Evolutionary conservation across 768 basidiomycete species (phyloP).

Genomic region (Grammothele lineata): DNA sequence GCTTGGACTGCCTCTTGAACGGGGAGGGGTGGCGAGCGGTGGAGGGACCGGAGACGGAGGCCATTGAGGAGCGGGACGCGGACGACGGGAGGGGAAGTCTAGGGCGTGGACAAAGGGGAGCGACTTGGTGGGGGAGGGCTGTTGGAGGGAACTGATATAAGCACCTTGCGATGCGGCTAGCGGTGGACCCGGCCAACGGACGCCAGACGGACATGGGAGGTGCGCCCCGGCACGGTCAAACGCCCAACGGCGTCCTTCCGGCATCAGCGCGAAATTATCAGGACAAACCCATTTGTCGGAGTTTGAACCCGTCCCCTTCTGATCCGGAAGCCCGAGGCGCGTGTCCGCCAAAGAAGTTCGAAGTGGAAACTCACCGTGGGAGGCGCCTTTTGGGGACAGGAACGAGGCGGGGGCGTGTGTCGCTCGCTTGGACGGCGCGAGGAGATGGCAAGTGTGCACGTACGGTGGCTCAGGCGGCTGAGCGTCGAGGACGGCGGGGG

Average conservation of each 20-base stretch:
- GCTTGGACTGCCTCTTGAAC: conserved; percentile 21
- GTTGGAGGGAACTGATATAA: conserved; percentile 15
- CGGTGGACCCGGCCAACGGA: too few species aligned
- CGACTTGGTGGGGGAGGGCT: conserved; percentile 7
- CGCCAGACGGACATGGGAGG: too few species aligned
- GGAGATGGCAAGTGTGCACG: background rate
- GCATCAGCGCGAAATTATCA: background rate
- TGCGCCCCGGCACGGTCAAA: too few species aligned
- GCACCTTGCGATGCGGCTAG: conserved; percentile 8
- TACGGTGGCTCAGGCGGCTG: background rate
- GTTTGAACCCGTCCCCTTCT: conserved; percentile 6
- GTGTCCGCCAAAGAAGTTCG: background rate
- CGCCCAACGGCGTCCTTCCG: too few species aligned
- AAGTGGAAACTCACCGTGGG: conserved; percentile 3
- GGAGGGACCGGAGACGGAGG: conserved; percentile 23
- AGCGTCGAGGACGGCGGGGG: background rate
- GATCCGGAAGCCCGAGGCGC: conserved; percentile 9
- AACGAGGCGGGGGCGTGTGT: conserved; percentile 9
- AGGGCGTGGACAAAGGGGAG: conserved; percentile 17
- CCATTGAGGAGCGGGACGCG: conserved; percentile 20
- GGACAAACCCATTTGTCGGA: background rate
- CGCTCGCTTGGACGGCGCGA: conserved; percentile 3
- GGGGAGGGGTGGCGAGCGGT: conserved; percentile 28
- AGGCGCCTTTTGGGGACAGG: background rate
- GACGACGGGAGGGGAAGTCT: conserved; percentile 13